These are phyloP conservation scores for Alternaria infectoria DNA, from an alignment of 2,329 filamentous ascomycete genomes.

Conservation along the genomic window DNA sequence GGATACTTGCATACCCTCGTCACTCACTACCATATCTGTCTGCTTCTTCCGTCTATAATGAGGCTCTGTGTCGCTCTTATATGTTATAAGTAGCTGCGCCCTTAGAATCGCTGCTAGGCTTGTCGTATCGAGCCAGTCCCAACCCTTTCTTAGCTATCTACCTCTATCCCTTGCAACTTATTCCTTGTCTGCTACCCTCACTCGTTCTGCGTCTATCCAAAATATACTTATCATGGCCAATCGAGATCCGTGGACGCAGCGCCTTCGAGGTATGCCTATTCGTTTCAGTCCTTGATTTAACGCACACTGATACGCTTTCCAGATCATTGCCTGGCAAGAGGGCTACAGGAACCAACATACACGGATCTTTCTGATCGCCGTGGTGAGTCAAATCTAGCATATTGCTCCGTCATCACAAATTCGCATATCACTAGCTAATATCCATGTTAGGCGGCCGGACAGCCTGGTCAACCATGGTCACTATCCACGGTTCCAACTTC, in stretches of 20 bases:
- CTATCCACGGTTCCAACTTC: slow-evolving; percentile 33
- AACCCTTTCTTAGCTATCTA: neutral
- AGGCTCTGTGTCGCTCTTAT: slow-evolving; percentile 4
- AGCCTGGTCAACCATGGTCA: slow-evolving; percentile 44
- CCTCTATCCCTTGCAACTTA: neutral
- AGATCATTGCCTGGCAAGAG: slow-evolving; percentile 41
- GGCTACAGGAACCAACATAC: slow-evolving; percentile 36
- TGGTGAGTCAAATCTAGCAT: slow-evolving; percentile 28
- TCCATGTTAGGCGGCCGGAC: slow-evolving; percentile 41
- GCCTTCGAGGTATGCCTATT: slow-evolving; percentile 34
- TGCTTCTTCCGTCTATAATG: slow-evolving; percentile 2
- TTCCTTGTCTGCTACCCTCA: neutral
- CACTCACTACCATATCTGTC: slow-evolving; percentile 10
- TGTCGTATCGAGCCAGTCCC: neutral
- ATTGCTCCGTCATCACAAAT: neutral
- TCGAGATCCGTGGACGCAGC: slow-evolving; percentile 30
- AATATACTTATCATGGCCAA: slow-evolving; percentile 23
- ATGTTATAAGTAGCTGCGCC: slow-evolving; percentile 14
- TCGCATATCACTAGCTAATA: neutral
- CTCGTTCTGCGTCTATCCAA: neutral
- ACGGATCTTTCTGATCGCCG: slow-evolving; percentile 48
- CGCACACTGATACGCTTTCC: slow-evolving; percentile 10
- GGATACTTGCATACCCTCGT: slow-evolving; percentile 23
- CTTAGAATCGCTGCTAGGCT: neutral
- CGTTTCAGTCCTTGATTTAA: neutral